Conservation (phyloP, 352 stramenopile genomes). For the Pythium apleroticum region DNA sequence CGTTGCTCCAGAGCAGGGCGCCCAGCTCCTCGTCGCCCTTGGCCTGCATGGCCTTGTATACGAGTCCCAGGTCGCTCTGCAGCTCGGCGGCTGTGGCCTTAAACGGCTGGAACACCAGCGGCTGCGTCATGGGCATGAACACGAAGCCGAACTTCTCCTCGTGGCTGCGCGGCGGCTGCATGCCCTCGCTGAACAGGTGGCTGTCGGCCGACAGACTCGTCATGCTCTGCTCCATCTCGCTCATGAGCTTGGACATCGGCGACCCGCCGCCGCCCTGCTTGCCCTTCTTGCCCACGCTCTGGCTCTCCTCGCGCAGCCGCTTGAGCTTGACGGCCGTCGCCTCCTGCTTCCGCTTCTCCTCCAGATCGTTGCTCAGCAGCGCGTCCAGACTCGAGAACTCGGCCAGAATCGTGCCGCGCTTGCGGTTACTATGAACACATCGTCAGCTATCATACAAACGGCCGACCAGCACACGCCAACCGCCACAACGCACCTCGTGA, state of each 20-base stretch:
- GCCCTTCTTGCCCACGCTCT: constrained; percentile 21
- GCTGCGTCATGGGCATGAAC: constrained; percentile 73
- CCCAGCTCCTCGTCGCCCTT: constrained; percentile 48
- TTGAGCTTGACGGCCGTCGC: constrained; percentile 54
- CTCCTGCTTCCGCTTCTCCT: constrained; percentile 60
- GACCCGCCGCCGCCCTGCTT: constrained; percentile 22
- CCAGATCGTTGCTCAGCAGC: constrained; percentile 59
- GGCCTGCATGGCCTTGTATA: constrained; percentile 69
- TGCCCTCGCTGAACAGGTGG: constrained; percentile 51
- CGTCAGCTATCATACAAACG: too few species aligned
- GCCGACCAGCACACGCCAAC: too few species aligned
- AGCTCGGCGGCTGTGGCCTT: constrained; percentile 58
- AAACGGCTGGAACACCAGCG: constrained; percentile 55
- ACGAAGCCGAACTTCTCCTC: constrained; percentile 82
- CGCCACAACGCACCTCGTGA: constrained; percentile 22
- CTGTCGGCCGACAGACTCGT: constrained; percentile 63
- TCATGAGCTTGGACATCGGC: constrained; percentile 62
- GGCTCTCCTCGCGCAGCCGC: constrained; percentile 53
- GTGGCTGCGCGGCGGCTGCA: constrained; percentile 38
- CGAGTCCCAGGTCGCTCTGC: constrained; percentile 45
- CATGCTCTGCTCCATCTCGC: constrained; percentile 69
- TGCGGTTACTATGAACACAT: constrained; percentile 10
- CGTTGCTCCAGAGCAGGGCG: constrained; percentile 69
- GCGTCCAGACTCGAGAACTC: constrained; percentile 80
- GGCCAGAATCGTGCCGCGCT: constrained; percentile 41